Evolutionary conservation across 768 basidiomycete species (phyloP), one percentile per base, ranked within the genome.

Genomic region (Rubroboletus satanas): DNA sequence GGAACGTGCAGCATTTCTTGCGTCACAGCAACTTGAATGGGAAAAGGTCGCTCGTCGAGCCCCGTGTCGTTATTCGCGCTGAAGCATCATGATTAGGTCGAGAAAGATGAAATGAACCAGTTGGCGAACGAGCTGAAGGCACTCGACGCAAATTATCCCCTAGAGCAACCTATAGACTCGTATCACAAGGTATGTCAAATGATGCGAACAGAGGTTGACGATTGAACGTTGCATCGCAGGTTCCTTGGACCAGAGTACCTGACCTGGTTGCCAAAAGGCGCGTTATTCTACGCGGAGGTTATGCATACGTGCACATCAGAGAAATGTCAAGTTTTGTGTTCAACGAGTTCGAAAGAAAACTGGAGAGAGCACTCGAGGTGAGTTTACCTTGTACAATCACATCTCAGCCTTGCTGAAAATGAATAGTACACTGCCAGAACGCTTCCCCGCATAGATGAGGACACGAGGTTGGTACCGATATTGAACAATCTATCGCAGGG

Each of bases 211-310:
- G 37, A 7, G 7, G 5, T 28, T 38, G 18, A 38, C 38, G 32
- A 39, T 41, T 38, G 9, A 45, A 32, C 31, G 17, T 46, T 46
- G 10, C 17, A n/a, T 32, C 5, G 9, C 45, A 97, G 94, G 94
- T 98, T n/a, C 86, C 82, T 69, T 99, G 97, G 97, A 94, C 88
- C 12, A 85, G 87, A 57, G 95, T 98, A 3, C 92, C 93, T 6
- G 93, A 97, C 70, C 81, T 99, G 1, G 88, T 99, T 8, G 88
- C 87, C 56, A 83, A 80, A 65, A 78, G 96, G 18, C 80, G 78
- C 43, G 91, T 98, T 1, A 83, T 91, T 57, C 74, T 99, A 37
- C 79, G 77, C 56, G 77, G 74, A 7, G 96, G 95, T 1, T 85
- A 84, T 78, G 95, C 95, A n/a, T 98, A 91, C 63, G 93, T 98